phyloP scores from a whole-genome alignment of 2,329 filamentous ascomycete genomes.

The Annulohypoxylon truncatum region DNA sequence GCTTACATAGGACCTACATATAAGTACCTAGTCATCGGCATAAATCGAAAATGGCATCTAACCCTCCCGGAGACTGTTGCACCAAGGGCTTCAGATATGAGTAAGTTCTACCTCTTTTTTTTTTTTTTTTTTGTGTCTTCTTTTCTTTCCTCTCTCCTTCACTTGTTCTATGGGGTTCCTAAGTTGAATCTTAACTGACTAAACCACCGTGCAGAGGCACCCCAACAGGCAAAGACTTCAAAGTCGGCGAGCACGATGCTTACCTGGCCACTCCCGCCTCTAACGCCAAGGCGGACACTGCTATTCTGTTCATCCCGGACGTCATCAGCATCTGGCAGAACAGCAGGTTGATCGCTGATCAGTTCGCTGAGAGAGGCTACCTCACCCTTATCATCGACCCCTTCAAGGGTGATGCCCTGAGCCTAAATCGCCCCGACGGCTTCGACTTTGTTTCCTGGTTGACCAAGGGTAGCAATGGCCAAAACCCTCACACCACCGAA shows the following conservation, averaged over 20 bases:
- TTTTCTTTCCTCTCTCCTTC: background rate
- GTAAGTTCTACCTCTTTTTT: constrained; percentile 53
- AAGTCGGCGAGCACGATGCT: constrained; percentile 59
- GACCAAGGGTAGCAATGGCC: constrained; percentile 57
- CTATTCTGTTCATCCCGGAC: constrained; percentile 61
- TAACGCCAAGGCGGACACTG: constrained; percentile 55
- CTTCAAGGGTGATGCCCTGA: constrained; percentile 73
- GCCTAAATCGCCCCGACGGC: constrained; percentile 59
- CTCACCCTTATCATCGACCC: constrained; percentile 75
- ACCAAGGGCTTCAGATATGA: constrained; percentile 63
- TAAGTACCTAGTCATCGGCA: background rate
- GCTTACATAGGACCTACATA: background rate
- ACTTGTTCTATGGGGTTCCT: background rate
- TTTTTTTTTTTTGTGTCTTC: background rate
- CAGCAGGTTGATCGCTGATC: constrained; percentile 75
- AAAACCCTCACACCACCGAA: constrained; percentile 61
- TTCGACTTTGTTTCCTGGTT: constrained; percentile 60
- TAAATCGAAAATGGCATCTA: constrained; percentile 62
- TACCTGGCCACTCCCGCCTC: constrained; percentile 62
- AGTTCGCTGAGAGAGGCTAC: constrained; percentile 80
- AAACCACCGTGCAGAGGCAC: constrained; percentile 55
- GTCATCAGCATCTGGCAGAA: constrained; percentile 68
- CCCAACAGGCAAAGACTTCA: constrained; percentile 59
- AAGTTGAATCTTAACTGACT: background rate
- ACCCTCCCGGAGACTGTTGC: constrained; percentile 65